A percentile compares a stretch with the other conserved stretches of the same genome.
Evolutionary conservation across 192 early-diverging fungal genomes (phyloP).

Genomic region (Diversispora eburnea): DNA sequence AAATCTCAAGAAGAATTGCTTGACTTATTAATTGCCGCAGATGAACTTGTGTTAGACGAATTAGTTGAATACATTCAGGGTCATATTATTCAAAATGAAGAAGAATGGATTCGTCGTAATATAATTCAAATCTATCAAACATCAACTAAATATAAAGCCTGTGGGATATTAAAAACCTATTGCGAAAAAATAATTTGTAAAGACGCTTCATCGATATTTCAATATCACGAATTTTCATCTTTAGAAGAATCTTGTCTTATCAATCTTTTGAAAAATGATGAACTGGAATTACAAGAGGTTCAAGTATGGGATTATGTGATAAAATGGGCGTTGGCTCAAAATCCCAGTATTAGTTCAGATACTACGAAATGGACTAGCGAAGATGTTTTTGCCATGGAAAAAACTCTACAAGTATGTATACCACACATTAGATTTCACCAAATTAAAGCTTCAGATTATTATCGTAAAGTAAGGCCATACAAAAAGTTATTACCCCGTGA

Average conservation of each 20-base stretch:
- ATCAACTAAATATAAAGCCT: neutral
- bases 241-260: slow-evolving; percentile 8
- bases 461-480: slow-evolving; percentile 14
- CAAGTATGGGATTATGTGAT: neutral
- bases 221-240: neutral
- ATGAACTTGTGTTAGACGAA: neutral
- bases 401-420: slow-evolving; percentile 6
- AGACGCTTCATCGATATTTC: slow-evolving; percentile 1
- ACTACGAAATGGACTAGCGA: neutral
- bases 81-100: neutral
- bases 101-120: slow-evolving; percentile 1
- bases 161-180: neutral
- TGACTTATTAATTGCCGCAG: slow-evolving; percentile 2
- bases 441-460: slow-evolving; percentile 6
- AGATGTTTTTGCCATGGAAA: neutral
- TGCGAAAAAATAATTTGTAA: slow-evolving; percentile 6
- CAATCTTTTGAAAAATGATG: slow-evolving; percentile 4
- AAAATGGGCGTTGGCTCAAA: neutral
- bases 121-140: neutral
- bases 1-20: neutral
- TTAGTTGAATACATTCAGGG: slow-evolving; percentile 4
- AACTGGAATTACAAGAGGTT: neutral
- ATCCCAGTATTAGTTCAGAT: neutral
- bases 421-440: slow-evolving; percentile 6
- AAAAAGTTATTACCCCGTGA: slow-evolving; percentile 8